A percentile compares a stretch with the other conserved stretches of the same genome.
Conservation (phyloP, 2,329 filamentous ascomycete species). For the Trichoderma sp. region DNA sequence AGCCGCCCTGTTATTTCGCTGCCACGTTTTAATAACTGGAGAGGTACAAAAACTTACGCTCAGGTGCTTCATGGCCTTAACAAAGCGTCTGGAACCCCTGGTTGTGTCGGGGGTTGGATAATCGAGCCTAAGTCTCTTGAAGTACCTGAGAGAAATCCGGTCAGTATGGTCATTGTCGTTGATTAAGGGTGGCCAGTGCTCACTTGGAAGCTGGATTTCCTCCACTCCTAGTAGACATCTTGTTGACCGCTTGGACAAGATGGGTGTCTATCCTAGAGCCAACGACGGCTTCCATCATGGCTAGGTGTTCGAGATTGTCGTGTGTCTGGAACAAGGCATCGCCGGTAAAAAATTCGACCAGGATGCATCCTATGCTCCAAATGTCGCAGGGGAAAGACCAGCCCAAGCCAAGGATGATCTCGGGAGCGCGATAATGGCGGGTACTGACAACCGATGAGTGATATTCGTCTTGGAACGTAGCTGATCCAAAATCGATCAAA, state of each 20-base stretch:
- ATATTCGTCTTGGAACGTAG: slow-evolving; percentile 71
- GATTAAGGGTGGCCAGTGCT: slow-evolving; percentile 24
- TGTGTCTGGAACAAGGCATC: slow-evolving; percentile 71
- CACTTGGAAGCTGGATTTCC: slow-evolving; percentile 66
- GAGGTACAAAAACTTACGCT: slow-evolving; percentile 45
- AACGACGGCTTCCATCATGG: slow-evolving; percentile 73
- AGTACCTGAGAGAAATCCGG: slow-evolving; percentile 49
- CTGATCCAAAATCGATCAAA: slow-evolving; percentile 69
- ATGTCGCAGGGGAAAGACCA: slow-evolving; percentile 73
- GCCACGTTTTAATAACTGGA: neutral
- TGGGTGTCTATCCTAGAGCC: slow-evolving; percentile 57
- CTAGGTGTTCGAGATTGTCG: slow-evolving; percentile 68
- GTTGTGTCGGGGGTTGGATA: slow-evolving; percentile 64
- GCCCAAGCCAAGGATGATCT: slow-evolving; percentile 68
- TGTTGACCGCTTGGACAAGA: slow-evolving; percentile 50
- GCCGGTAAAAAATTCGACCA: slow-evolving; percentile 70
- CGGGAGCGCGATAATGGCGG: slow-evolving; percentile 66
- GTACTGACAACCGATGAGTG: slow-evolving; percentile 71
- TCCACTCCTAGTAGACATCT: slow-evolving; percentile 55
- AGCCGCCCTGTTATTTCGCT: neutral
- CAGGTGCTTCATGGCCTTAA: slow-evolving; percentile 69
- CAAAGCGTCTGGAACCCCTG: slow-evolving; percentile 62
- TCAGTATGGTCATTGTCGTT: neutral
- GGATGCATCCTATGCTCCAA: slow-evolving; percentile 71
- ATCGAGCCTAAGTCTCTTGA: slow-evolving; percentile 63